phyloP scores from a whole-genome alignment of 2,329 filamentous ascomycete genomes.

The Monilinia aucupariae region DNA sequence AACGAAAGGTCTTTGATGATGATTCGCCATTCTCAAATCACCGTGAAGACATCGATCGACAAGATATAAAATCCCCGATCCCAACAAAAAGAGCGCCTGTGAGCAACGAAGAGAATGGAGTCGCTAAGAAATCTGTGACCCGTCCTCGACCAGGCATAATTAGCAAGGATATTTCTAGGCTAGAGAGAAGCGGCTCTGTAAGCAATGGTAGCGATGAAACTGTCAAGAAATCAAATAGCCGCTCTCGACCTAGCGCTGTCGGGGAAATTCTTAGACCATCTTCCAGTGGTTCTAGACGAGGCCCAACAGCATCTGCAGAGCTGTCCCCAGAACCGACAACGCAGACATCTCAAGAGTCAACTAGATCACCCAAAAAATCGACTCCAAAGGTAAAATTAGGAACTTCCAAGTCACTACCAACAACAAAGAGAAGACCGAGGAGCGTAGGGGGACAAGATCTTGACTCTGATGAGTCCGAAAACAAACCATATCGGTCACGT shows the following conservation, averaged over 20 bases:
- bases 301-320: neutral
- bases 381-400: neutral
- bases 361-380: neutral
- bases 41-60: neutral
- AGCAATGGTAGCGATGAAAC: neutral
- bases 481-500: conserved; percentile 39
- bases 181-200: conserved; percentile 10
- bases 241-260: neutral
- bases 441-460: neutral
- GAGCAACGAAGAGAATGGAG: neutral
- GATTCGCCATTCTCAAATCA: neutral
- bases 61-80: neutral
- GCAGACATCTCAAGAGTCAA: neutral
- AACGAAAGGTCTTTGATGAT: neutral
- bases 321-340: neutral
- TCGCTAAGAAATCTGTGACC: neutral
- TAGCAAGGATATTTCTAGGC: neutral
- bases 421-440: neutral
- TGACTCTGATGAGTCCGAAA: conserved; percentile 20
- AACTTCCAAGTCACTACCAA: neutral
- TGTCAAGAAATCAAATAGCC: neutral
- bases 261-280: conserved; percentile 15
- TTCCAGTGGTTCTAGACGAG: conserved; percentile 9
- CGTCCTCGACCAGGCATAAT: neutral
- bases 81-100: neutral